Evolutionary conservation across 257 asterid genomes (phyloP).

Genomic region (Linderniella brevidens): DNA sequence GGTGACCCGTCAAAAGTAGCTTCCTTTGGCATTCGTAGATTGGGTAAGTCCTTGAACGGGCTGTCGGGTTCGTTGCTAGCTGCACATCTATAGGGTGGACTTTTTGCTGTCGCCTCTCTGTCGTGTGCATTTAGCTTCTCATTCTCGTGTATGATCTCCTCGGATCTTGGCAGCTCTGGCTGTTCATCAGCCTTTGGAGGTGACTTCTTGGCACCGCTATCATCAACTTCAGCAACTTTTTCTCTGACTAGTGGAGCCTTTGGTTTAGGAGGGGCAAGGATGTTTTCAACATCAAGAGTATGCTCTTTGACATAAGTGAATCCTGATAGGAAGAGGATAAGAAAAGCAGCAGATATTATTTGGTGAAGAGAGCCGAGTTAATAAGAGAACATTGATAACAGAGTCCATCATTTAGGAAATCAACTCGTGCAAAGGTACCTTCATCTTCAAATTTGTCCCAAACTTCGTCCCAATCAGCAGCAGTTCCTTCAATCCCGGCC

Average conservation of each 20-base stretch:
- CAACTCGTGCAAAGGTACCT: constrained; percentile 27
- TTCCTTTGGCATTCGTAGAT: constrained; percentile 28
- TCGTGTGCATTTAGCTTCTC: constrained; percentile 13
- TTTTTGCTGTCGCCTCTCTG: constrained; percentile 27
- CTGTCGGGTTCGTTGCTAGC: constrained; percentile 31
- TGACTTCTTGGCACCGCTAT: constrained; percentile 18
- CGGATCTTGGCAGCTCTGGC: constrained; percentile 27
- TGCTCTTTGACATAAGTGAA: constrained; percentile 72
- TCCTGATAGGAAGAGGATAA: constrained; percentile 26
- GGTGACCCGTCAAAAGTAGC: constrained; percentile 51
- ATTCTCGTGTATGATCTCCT: constrained; percentile 18
- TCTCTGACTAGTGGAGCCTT: constrained; percentile 52
- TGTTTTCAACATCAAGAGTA: constrained; percentile 77
- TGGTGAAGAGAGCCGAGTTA: background rate
- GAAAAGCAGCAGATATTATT: background rate
- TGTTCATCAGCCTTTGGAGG: constrained; percentile 27
- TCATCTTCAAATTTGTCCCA: constrained; percentile 95
- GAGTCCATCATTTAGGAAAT: background rate
- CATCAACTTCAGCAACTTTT: constrained; percentile 26
- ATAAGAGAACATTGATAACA: background rate
- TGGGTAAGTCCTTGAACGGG: constrained; percentile 43
- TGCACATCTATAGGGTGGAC: constrained; percentile 66
- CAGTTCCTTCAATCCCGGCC: constrained; percentile 72
- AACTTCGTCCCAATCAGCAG: constrained; percentile 95
- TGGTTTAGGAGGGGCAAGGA: constrained; percentile 64